phyloP scores from a whole-genome alignment of 2,329 filamentous ascomycete species.

The Phyllosticta paracitricarpa region DNA sequence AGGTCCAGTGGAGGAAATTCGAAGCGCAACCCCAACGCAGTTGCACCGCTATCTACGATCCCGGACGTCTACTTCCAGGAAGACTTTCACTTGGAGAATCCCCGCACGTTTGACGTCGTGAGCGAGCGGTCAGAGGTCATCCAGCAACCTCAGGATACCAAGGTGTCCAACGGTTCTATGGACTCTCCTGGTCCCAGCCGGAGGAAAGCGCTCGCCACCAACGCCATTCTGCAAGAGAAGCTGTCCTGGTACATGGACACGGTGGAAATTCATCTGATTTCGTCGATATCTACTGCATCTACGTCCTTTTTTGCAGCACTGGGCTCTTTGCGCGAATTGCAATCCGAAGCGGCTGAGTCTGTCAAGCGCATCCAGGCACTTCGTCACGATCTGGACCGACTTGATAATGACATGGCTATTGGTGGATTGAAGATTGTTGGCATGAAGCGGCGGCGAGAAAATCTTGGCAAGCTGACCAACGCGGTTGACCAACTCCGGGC shows the following conservation, averaged over 20 bases:
- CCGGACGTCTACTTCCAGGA: constrained; percentile 91
- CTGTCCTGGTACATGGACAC: constrained; percentile 99
- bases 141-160: constrained; percentile 44
- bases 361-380: constrained; percentile 76
- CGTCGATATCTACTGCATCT: constrained; percentile 89
- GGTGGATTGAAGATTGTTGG: constrained; percentile 79
- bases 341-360: constrained; percentile 85
- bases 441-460: constrained; percentile 71
- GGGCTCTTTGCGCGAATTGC: constrained; percentile 80
- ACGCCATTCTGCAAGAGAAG: constrained; percentile 96
- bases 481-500: constrained; percentile 74
- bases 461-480: constrained; percentile 70
- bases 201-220: constrained; percentile 83
- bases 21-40: constrained; percentile 56
- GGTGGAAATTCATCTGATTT: constrained; percentile 92
- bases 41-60: constrained; percentile 83
- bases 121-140: constrained; percentile 96
- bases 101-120: constrained; percentile 89
- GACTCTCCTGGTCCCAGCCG: constrained; percentile 45
- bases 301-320: constrained; percentile 93
- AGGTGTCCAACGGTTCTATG: constrained; percentile 46
- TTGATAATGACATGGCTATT: constrained; percentile 80
- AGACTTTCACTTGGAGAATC: constrained; percentile 90
- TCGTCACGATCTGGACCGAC: constrained; percentile 64
- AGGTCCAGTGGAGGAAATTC: constrained; percentile 40